Conservation (phyloP, 2,329 filamentous ascomycete species). For the Alternaria brassicicola region DNA sequence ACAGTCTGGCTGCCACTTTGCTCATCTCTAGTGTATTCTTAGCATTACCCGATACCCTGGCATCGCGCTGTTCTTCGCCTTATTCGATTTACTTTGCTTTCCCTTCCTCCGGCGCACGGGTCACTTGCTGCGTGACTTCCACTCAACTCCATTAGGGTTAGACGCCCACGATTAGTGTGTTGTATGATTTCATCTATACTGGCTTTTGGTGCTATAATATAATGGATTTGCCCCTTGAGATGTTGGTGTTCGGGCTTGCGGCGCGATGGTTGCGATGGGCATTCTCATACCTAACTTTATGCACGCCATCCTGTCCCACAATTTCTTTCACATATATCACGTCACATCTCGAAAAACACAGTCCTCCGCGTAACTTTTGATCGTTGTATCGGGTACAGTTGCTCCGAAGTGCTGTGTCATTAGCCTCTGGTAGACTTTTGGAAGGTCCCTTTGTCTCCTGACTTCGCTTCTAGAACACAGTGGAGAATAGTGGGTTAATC, state of each 20-base stretch:
- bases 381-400: background rate
- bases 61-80: conserved; percentile 1
- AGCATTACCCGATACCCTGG: conserved; percentile 18
- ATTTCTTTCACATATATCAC: conserved; percentile 1
- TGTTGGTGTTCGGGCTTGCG: conserved; percentile 18
- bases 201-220: conserved; percentile 23
- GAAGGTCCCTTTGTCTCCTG: conserved; percentile 5
- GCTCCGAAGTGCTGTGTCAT: conserved; percentile 4
- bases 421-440: conserved; percentile 12
- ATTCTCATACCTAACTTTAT: conserved; percentile 6
- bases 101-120: conserved; percentile 21
- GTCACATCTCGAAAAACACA: conserved; percentile 7
- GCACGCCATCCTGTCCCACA: conserved; percentile 2
- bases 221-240: conserved; percentile 9
- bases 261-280: conserved; percentile 14
- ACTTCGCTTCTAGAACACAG: conserved; percentile 14
- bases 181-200: conserved; percentile 24
- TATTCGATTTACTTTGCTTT: conserved; percentile 5
- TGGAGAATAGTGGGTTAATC: conserved; percentile 13
- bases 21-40: background rate
- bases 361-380: background rate
- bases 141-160: conserved; percentile 15
- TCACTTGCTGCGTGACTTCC: conserved; percentile 1
- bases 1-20: background rate
- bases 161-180: conserved; percentile 11